phyloP scores from a whole-genome alignment of 805 yeast genomes.

The Candida gorgasii region DNA sequence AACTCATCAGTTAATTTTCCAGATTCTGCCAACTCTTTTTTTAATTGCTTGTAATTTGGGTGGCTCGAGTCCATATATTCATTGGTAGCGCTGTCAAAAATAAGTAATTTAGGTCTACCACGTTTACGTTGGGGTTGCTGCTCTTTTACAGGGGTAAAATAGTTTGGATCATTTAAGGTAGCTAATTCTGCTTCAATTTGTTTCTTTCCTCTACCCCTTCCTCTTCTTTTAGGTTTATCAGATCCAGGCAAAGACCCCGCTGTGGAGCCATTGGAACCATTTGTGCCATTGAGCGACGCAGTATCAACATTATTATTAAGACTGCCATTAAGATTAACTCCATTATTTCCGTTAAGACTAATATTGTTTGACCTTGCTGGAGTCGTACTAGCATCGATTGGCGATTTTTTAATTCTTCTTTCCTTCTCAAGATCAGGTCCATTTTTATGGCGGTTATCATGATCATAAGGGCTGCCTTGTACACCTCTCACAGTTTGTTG shows the following conservation, averaged over 20 bases:
- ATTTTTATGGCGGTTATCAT: neutral
- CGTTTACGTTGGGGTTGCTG: constrained; percentile 34
- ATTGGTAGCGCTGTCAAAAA: constrained; percentile 43
- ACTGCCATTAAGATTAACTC: neutral
- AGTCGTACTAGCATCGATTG: constrained; percentile 11
- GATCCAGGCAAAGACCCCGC: neutral
- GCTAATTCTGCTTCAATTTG: constrained; percentile 5
- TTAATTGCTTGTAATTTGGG: constrained; percentile 42
- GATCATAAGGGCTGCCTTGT: constrained; percentile 1
- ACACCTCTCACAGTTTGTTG: neutral
- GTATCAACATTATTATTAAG: neutral
- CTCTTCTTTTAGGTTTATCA: constrained; percentile 3
- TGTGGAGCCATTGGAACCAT: neutral
- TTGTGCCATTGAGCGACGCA: neutral
- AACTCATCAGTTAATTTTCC: constrained; percentile 8
- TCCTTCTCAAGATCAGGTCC: neutral
- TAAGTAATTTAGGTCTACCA: constrained; percentile 44
- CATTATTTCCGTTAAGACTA: neutral
- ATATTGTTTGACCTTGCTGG: constrained; percentile 9
- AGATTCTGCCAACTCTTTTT: constrained; percentile 19
- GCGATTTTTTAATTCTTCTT: constrained; percentile 7
- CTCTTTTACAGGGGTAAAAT: constrained; percentile 1
- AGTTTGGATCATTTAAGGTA: constrained; percentile 1
- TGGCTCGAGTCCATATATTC: constrained; percentile 42
- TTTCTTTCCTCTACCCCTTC: constrained; percentile 1